Conservation (phyloP, 345 rosid species). For the Adansonia digitata region DNA sequence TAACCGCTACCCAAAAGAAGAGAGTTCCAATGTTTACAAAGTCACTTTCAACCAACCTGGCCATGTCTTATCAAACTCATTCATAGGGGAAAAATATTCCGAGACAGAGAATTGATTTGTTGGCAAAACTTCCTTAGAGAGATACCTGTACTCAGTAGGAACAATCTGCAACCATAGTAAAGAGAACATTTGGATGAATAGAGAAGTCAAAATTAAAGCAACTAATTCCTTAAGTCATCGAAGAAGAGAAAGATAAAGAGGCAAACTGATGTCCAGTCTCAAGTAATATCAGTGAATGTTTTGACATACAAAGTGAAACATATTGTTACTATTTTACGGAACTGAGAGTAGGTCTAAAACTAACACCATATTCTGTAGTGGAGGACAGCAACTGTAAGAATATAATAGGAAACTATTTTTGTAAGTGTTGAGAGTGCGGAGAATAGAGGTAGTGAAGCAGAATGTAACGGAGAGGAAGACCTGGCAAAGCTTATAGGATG, state of each 20-base stretch:
- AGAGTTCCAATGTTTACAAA: neutral
- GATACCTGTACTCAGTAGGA: slow-evolving; percentile 90
- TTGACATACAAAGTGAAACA: neutral
- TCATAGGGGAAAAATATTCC: slow-evolving; percentile 81
- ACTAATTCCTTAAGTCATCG: neutral
- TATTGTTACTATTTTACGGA: neutral
- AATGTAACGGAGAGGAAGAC: neutral
- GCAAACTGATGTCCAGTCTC: neutral
- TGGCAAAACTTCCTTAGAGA: slow-evolving; percentile 74
- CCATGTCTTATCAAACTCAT: slow-evolving; percentile 69
- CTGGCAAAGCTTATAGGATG: neutral
- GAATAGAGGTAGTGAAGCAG: neutral
- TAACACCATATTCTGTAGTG: neutral
- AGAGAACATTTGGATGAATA: neutral
- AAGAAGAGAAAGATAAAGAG: neutral
- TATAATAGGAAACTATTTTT: neutral
- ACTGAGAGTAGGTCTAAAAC: neutral
- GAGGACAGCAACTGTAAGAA: neutral
- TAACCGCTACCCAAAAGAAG: neutral
- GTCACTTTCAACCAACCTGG: slow-evolving; percentile 58
- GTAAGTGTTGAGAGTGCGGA: neutral
- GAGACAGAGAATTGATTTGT: slow-evolving; percentile 95
- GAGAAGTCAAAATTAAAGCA: neutral
- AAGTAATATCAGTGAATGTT: neutral
- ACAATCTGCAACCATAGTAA: slow-evolving; percentile 64